phyloP scores from a whole-genome alignment of 208 protist species.

The Strigomonas culicis region DNA sequence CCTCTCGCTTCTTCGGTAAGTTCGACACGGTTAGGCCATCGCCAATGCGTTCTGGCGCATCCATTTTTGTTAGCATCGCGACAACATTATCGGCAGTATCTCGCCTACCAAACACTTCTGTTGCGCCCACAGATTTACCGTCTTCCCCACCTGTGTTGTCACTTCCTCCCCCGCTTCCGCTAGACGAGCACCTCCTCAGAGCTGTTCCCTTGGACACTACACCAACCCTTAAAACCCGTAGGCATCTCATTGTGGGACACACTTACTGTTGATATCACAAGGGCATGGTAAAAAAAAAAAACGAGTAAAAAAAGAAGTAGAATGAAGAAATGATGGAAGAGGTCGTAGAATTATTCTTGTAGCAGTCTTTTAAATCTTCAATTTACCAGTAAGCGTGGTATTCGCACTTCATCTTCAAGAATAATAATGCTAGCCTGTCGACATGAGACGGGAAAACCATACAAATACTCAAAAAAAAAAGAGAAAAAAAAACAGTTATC shows the following conservation, averaged over 20 bases:
- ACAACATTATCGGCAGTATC: constrained; percentile 35
- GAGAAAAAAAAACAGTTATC: not conserved
- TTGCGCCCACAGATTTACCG: too few species aligned
- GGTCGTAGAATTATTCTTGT: not conserved
- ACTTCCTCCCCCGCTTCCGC: constrained; percentile 22
- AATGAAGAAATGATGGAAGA: not conserved
- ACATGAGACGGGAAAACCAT: too few species aligned
- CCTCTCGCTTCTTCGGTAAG: constrained; percentile 41
- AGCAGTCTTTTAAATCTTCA: constrained; percentile 1
- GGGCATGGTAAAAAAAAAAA: not conserved
- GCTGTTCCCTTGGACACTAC: too few species aligned
- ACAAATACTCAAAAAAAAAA: not conserved
- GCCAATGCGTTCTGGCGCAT: not conserved
- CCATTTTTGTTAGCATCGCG: constrained; percentile 36
- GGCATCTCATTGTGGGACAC: not conserved
- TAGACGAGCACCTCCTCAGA: too few species aligned
- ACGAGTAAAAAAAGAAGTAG: constrained; percentile 5
- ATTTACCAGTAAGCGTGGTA: too few species aligned
- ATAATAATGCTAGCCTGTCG: too few species aligned
- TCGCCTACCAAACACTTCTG: constrained; percentile 39
- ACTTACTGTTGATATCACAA: not conserved
- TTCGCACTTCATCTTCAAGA: too few species aligned
- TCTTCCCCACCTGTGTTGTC: constrained; percentile 28
- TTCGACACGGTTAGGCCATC: constrained; percentile 60
- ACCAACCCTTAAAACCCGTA: too few species aligned